Evolutionary conservation across 495 filamentous ascomycete species (phyloP), one percentile per base, ranked within the genome.

Genomic region (Penicillium chermesinum): DNA sequence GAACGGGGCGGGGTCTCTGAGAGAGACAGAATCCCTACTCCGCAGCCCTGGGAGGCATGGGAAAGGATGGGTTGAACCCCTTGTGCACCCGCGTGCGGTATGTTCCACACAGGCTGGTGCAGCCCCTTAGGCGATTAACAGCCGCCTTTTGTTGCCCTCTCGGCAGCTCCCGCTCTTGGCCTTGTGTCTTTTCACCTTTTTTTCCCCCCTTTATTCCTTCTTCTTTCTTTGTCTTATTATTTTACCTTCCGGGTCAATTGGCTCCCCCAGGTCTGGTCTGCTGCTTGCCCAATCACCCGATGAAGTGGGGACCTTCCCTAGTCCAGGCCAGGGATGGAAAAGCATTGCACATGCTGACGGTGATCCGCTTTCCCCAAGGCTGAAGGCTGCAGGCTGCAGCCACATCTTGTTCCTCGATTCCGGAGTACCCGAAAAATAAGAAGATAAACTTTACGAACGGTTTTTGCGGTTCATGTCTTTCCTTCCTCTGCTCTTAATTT

Each of bases 61-160:
- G 21, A 32, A 46, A 39, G 36, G 18, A n/a, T 20, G 22, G 21
- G 9, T 20, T 16, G 1, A 33, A 53, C 58, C 64, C 67, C 67
- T 67, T 72, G 54, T 65, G 63, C 58, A 51, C 56, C 62, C 61
- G 64, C 63, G 63, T 66, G 61, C 59, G 54, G 62, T 50, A 71
- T 64, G 69, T 70, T 61, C 63, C 62, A 71, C 66, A n/a, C n/a
- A 34, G 25, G 34, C 17, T 47, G 4, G 9, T 32, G 15, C 21
- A 38, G 15, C 20, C 46, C 43, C 46, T 46, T 34, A 36, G 5
- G 30, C 39, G 20, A 35, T 39, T 33, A 38, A 38, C 39, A 53
- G 50, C 44, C 50, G 45, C 53, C 48, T 38, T 33, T 40, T 35
- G 40, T 46, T 49, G 35, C 35, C 30, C 34, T 30, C 41, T 50